Percentiles rank a stretch among this genome's conserved stretches.
These are phyloP conservation scores for Cladorrhinum sp. DNA, from an alignment of 2,329 filamentous ascomycete genomes.

Conservation along the genomic window DNA sequence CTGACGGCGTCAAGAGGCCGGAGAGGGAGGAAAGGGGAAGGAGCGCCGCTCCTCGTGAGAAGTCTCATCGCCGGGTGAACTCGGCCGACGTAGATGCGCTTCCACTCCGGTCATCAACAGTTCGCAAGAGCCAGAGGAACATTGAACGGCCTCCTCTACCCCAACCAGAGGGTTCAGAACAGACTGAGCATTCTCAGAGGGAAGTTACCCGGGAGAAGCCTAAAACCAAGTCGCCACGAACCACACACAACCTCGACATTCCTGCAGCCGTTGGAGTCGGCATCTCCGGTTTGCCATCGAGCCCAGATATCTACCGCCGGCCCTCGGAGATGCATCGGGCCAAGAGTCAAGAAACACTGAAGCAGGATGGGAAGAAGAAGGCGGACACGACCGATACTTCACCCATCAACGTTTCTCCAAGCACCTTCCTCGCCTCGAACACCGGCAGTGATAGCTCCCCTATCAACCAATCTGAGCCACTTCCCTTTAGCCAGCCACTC, in stretches of 20 bases:
- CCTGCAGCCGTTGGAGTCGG: background rate
- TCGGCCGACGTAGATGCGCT: slow-evolving; percentile 12
- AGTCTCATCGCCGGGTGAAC: slow-evolving; percentile 11
- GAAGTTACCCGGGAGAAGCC: slow-evolving; percentile 3
- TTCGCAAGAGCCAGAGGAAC: slow-evolving; percentile 13
- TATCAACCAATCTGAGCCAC: slow-evolving; percentile 14
- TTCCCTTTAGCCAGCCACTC: slow-evolving; percentile 7
- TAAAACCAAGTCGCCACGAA: background rate
- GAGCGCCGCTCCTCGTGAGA: background rate
- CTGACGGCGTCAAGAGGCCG: slow-evolving; percentile 2
- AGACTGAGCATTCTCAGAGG: background rate
- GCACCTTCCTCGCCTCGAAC: background rate
- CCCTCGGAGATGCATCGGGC: slow-evolving; percentile 5
- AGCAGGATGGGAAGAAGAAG: background rate
- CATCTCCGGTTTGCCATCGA: slow-evolving; percentile 18
- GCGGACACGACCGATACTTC: background rate
- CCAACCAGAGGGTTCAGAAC: background rate
- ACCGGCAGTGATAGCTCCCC: slow-evolving; percentile 18
- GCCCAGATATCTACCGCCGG: slow-evolving; percentile 22
- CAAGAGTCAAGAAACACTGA: slow-evolving; percentile 10
- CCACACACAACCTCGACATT: slow-evolving; percentile 7
- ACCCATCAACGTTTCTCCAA: background rate
- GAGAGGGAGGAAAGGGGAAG: slow-evolving; percentile 1
- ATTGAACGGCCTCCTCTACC: slow-evolving; percentile 2
- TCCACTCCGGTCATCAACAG: slow-evolving; percentile 2